phyloP scores from a whole-genome alignment of 345 rosid species.

The Mangifera indica region DNA sequence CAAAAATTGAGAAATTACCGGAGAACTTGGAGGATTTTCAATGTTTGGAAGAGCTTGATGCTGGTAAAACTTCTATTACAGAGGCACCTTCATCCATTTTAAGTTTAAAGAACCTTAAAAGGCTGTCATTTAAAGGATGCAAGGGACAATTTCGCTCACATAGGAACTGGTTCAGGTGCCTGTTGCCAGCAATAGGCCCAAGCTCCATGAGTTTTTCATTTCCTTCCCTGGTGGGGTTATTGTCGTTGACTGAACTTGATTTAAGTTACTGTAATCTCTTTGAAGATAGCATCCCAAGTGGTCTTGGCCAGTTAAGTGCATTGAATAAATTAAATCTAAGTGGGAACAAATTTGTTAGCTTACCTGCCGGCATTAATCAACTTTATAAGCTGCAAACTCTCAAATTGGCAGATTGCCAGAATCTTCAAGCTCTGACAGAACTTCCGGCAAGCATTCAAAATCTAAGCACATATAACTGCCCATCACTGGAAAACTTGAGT shows the following conservation, averaged over 20 bases:
- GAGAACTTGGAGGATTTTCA: constrained; percentile 4
- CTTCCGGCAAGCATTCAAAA: constrained; percentile 14
- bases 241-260: constrained; percentile 16
- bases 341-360: constrained; percentile 3
- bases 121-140: constrained; percentile 6
- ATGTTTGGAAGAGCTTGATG: constrained; percentile 15
- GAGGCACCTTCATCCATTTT: constrained; percentile 1
- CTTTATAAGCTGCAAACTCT: constrained; percentile 5
- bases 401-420: constrained; percentile 5
- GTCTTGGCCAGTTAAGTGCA: not conserved
- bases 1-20: constrained; percentile 8
- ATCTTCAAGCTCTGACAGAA: constrained; percentile 15
- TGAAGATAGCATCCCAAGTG: not conserved
- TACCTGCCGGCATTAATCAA: constrained; percentile 9
- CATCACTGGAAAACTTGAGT: constrained; percentile 2
- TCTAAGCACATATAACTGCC: not conserved
- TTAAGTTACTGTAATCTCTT: constrained; percentile 8
- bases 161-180: constrained; percentile 4
- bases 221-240: constrained; percentile 9
- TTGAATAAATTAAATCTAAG: constrained; percentile 12
- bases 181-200: not conserved
- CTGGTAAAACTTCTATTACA: constrained; percentile 7
- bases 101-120: constrained; percentile 7
- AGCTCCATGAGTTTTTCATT: constrained; percentile 6
- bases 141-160: not conserved